A percentile compares a stretch with the other conserved stretches of the same genome.
Evolutionary conservation across 345 rosid species (phyloP).

Genomic region (Citrus mangshanensis): DNA sequence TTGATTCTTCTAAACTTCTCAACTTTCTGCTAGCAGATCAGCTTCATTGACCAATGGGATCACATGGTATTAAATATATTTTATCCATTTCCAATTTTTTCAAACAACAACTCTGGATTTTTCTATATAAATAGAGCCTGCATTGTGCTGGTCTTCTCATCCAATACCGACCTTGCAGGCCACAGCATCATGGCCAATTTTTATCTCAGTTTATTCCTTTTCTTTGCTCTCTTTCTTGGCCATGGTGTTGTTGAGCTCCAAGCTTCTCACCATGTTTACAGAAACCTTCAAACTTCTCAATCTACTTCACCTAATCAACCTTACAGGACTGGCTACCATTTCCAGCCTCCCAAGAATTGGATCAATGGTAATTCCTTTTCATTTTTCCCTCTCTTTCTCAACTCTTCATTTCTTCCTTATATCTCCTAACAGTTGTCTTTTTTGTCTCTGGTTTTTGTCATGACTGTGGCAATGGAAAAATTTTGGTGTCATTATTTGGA

Average conservation of each 20-base stretch:
- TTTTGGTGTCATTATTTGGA: constrained; percentile 4
- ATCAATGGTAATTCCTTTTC: constrained; percentile 45
- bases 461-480: constrained; percentile 12
- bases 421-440: constrained; percentile 11
- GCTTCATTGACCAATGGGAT: neutral
- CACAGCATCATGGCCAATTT: neutral
- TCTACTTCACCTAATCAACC: constrained; percentile 36
- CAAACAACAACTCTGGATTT: neutral
- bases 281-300: constrained; percentile 21
- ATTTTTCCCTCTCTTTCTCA: neutral
- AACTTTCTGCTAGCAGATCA: neutral
- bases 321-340: constrained; percentile 68
- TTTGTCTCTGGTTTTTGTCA: constrained; percentile 9
- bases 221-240: constrained; percentile 33
- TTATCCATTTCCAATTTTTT: neutral
- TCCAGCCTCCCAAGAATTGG: constrained; percentile 77
- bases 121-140: neutral
- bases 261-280: constrained; percentile 50
- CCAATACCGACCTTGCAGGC: neutral
- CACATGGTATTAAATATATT: neutral
- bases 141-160: neutral
- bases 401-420: neutral
- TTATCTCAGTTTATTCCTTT: constrained; percentile 20
- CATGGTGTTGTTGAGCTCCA: constrained; percentile 39
- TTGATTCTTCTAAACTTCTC: neutral